Percentiles rank a stretch among this genome's conserved stretches.
Evolutionary conservation across 495 filamentous ascomycete genomes (phyloP).

Genomic region (Neurospora intermedia): DNA sequence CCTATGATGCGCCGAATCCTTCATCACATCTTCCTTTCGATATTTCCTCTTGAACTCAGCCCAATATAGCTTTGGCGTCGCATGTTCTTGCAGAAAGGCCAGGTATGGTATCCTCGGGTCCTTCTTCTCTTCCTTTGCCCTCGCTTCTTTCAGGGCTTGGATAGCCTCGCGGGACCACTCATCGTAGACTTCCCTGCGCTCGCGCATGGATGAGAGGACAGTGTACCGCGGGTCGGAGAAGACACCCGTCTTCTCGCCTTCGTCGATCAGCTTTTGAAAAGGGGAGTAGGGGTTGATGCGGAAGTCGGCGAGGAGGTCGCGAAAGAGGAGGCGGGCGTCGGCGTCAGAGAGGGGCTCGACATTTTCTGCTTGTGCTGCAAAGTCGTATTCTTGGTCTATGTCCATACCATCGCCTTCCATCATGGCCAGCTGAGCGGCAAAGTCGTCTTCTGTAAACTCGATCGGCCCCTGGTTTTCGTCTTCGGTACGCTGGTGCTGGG

Average conservation of each 20-base stretch:
- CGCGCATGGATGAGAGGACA: constrained; percentile 66
- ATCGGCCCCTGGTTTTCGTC: constrained; percentile 45
- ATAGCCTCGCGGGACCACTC: constrained; percentile 71
- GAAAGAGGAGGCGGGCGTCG: constrained; percentile 65
- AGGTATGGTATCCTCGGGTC: constrained; percentile 82
- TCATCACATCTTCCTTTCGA: constrained; percentile 72
- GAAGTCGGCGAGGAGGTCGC: constrained; percentile 74
- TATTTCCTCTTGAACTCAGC: constrained; percentile 90
- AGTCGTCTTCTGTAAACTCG: constrained; percentile 93
- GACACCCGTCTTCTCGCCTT: constrained; percentile 47
- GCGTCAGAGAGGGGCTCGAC: constrained; percentile 54
- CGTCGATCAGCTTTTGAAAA: constrained; percentile 79
- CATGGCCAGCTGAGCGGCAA: constrained; percentile 78
- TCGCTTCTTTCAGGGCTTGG: constrained; percentile 55
- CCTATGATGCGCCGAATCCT: constrained; percentile 33
- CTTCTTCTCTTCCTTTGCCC: constrained; percentile 66
- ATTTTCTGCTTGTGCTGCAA: constrained; percentile 21
- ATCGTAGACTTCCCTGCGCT: constrained; percentile 61
- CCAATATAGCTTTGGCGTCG: constrained; percentile 90
- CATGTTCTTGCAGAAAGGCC: constrained; percentile 66
- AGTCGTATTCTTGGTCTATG: constrained; percentile 55
- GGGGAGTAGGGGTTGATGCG: constrained; percentile 78
- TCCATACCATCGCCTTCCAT: constrained; percentile 63
- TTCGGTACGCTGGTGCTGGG: constrained; percentile 59
- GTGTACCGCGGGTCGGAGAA: constrained; percentile 82